phyloP scores from a whole-genome alignment of 305 asterid genomes.

The Ruellia speciosa region DNA sequence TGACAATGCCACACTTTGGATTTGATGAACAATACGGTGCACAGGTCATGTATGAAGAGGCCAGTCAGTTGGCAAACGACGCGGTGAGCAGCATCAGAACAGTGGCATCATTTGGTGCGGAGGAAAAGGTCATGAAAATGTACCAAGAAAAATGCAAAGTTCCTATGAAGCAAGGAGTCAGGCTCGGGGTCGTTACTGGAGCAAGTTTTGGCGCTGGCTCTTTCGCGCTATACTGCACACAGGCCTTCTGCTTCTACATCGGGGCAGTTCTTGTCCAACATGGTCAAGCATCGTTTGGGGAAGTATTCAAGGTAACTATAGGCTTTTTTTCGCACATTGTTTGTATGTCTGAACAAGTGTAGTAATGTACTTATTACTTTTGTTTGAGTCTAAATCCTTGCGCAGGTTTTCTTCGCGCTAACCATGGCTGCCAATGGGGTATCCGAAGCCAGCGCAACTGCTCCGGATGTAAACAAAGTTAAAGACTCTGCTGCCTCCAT shows the following conservation, averaged over 20 bases:
- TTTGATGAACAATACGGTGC: background rate
- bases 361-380: no score
- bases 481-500: no score
- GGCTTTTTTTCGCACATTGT: no score
- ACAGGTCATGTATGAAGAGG: conserved; percentile 83
- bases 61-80: conserved; percentile 81
- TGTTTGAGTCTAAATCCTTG: no score
- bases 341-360: no score
- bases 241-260: conserved; percentile 61
- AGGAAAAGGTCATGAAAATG: conserved; percentile 57
- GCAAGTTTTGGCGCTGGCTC: conserved; percentile 47
- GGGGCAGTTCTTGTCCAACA: conserved; percentile 56
- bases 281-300: conserved; percentile 45
- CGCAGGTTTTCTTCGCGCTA: conserved; percentile 66
- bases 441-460: conserved; percentile 44
- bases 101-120: conserved; percentile 77
- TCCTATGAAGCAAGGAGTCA: conserved; percentile 55
- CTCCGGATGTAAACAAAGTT: no score
- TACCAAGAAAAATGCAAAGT: conserved; percentile 57
- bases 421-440: conserved; percentile 58
- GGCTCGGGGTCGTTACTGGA: conserved; percentile 56
- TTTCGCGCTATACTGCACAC: conserved; percentile 36
- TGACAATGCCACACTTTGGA: background rate
- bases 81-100: conserved; percentile 84
- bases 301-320: no score